Conservation (phyloP, 2,329 filamentous ascomycete genomes). For the Xylariales sp. region DNA sequence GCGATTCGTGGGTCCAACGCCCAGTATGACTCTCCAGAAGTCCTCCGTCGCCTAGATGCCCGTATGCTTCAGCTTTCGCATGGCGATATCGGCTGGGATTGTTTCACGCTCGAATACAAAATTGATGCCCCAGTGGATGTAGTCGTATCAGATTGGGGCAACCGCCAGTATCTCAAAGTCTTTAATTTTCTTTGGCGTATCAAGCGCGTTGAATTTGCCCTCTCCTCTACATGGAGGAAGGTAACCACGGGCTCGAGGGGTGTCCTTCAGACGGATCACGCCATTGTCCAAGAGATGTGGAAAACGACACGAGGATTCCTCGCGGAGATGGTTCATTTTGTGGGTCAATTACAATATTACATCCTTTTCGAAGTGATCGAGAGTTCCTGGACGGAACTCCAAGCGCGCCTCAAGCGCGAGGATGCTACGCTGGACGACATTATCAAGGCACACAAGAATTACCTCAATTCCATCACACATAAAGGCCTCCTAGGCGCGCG, state of each 20-base stretch:
- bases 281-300: constrained; percentile 81
- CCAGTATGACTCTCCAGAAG: constrained; percentile 92
- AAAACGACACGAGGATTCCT: constrained; percentile 88
- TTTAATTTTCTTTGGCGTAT: constrained; percentile 99
- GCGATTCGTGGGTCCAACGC: constrained; percentile 97
- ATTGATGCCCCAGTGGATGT: constrained; percentile 97
- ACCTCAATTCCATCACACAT: constrained; percentile 93
- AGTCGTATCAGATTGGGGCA: constrained; percentile 95
- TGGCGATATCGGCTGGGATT: constrained; percentile 98
- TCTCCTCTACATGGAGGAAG: constrained; percentile 90
- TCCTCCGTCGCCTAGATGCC: constrained; percentile 91
- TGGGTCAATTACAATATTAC: constrained; percentile 97
- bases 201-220: constrained; percentile 95
- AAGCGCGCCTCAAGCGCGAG: constrained; percentile 83
- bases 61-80: constrained; percentile 97
- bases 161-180: constrained; percentile 96
- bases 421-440: constrained; percentile 94
- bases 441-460: constrained; percentile 89
- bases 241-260: constrained; percentile 95
- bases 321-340: constrained; percentile 98
- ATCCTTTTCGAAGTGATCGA: constrained; percentile 99
- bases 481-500: constrained; percentile 90
- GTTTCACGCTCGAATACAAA: constrained; percentile 98
- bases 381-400: constrained; percentile 91
- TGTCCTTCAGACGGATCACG: constrained; percentile 81